phyloP scores from a whole-genome alignment of 306 rosid species.

The Cucurbita pepo region DNA sequence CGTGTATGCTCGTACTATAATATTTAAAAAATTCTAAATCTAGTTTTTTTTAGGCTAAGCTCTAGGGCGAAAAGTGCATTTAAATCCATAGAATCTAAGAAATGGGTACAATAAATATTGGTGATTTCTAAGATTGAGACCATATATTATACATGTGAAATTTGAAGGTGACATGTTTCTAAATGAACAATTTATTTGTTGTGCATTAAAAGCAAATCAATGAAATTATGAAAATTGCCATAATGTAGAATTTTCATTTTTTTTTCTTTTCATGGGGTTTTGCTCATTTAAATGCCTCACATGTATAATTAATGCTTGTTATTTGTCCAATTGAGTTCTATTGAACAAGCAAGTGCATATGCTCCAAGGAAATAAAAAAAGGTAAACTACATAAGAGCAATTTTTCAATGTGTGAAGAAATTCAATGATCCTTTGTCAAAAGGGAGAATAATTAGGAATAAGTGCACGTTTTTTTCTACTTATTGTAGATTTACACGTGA shows the following conservation, averaged over 20 bases:
- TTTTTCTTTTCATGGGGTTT: not conserved
- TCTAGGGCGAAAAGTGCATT: not conserved
- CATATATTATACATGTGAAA: not conserved
- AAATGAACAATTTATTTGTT: not conserved
- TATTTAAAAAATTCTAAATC: too few relatives aligned
- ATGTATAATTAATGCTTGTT: too few relatives aligned
- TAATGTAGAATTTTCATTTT: not conserved
- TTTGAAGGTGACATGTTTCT: not conserved
- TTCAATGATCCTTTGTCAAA: too few relatives aligned
- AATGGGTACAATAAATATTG: not conserved
- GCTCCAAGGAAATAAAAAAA: too few relatives aligned
- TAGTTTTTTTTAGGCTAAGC: too few relatives aligned
- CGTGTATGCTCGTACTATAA: too few relatives aligned
- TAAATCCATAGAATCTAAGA: not conserved
- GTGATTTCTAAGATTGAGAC: not conserved
- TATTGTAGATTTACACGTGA: too few relatives aligned
- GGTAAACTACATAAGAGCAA: too few relatives aligned
- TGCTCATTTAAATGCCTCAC: not conserved
- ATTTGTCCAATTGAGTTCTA: not conserved
- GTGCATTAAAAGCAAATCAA: not conserved
- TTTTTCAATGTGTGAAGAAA: too few relatives aligned
- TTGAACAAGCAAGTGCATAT: not conserved
- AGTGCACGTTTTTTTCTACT: too few relatives aligned
- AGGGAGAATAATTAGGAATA: too few relatives aligned
- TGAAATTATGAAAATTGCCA: not conserved